Evolutionary conservation across 495 filamentous ascomycete genomes (phyloP).

Genomic region (Aspergillus sparsus): DNA sequence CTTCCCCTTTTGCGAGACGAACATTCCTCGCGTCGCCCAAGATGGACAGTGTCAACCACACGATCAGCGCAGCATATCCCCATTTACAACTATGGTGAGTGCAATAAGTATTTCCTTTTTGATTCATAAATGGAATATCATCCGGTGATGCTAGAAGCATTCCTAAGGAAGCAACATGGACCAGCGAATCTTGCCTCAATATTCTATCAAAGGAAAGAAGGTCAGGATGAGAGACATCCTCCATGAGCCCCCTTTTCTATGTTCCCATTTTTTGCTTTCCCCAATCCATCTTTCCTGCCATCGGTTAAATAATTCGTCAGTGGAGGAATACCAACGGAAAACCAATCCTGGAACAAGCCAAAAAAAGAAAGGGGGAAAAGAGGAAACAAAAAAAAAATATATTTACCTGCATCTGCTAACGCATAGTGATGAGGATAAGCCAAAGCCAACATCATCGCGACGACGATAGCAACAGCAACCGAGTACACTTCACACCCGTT

Average conservation of each 20-base stretch:
- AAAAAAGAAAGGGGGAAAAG: background rate
- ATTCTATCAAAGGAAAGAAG: no score
- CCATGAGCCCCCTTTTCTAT: background rate
- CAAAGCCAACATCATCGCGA: slow-evolving; percentile 9
- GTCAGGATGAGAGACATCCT: background rate
- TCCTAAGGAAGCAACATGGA: background rate
- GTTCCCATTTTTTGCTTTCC: background rate
- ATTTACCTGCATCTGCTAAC: background rate
- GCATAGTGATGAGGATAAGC: background rate
- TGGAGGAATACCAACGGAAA: no score
- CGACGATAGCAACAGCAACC: slow-evolving; percentile 20
- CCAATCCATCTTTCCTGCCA: background rate
- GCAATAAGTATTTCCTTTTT: background rate
- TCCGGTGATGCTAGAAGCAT: background rate
- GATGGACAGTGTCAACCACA: slow-evolving; percentile 12
- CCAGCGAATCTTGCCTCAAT: no score
- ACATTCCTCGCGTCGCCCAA: slow-evolving; percentile 41
- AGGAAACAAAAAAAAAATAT: background rate
- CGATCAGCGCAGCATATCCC: background rate
- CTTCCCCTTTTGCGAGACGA: slow-evolving; percentile 55
- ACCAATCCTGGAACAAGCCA: background rate
- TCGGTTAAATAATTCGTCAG: no score
- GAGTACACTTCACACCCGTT: slow-evolving; percentile 44
- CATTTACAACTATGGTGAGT: slow-evolving; percentile 22
- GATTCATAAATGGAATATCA: background rate